Evolutionary conservation across 495 filamentous ascomycete genomes (phyloP), one percentile per base, ranked within the genome.

Genomic region (Annulohypoxylon bovei): DNA sequence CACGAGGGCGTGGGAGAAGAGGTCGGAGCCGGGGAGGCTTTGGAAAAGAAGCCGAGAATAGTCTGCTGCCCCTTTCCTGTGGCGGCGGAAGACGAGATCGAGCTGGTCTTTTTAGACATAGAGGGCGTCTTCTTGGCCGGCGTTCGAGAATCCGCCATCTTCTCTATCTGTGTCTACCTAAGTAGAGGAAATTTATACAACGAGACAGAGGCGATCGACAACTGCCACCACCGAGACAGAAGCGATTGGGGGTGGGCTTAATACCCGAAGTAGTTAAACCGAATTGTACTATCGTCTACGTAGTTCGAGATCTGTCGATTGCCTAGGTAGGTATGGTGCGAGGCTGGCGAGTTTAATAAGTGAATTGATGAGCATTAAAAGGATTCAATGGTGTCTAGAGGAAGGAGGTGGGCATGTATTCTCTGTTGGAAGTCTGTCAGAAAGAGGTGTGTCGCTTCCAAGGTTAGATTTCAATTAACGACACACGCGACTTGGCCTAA

Each of bases 1-100:
- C 77, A 81, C 61, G 83, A 76, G 6, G 79, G 72, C 7, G 66
- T 50, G 14, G 68, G 20, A 25, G 66, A 64, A 0, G 79, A 68
- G 22, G 77, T 62, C 0, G 63, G 62, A 27, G 65, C 72, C 4
- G 79, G 76, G 2, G 79, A 73, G 27, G 72, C 72, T 72, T 91
- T 95, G 61, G 90, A 84, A 71, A 97, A 97, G 83, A 97, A 97
- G 35, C 92, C 91, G 3, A 94, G 83, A 54, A 97, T 95, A 69
- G 89, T 92, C 80, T 95, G 91, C 75, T 88, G 91, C 74, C 87
- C 90, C 74, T 91, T 93, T 81, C 86, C 78, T 27, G 82, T 81
- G 16, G 70, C 32, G 12, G 76, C 73, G 1, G 75, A 69, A 42
- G 73, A 62, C 28, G 72, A 64, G 14, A 75, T 64, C 44, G 72